Base-by-base conservation (phyloP, 106 monocot genomes). In the Dendrobium chrysotoxum region DNA sequence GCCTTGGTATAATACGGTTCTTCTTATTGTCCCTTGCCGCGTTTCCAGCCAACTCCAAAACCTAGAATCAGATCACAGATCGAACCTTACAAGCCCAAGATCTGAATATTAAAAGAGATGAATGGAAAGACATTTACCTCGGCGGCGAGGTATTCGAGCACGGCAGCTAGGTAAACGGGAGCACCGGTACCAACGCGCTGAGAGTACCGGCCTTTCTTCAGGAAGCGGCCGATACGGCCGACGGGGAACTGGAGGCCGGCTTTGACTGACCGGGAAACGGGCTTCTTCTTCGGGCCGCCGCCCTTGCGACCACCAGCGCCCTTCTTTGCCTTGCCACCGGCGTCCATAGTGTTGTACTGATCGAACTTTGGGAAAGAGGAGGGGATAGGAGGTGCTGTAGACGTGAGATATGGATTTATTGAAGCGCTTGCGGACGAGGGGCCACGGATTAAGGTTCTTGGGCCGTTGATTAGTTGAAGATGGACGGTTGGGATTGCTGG, bases 111-210 rank as follows among this genome's bases (percentile, higher is more conserved):
- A 81, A 40, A 41, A 6, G 1, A 7, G 40, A 9, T 40, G 40
- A 31, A 31, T 18, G 8, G 73, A 45, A 28, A 41, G 17, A 28
- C 10, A 5, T 6, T n/a, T 5, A 91, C 92, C 90, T 92, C 92
- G 28, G 89, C 90, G 45, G 90, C 87, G 39, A 90, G 89, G 79
- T 95, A 92, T 68, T 95, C 95, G 47, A 95, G 92, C 28, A 95
- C 92, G 80, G 95, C 90, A 45, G 92, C 92, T 42, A 92, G 92
- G 83, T 89, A 92, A 55, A 92, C 89, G 42, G 92, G 92, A 30
- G 91, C 91, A 28, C 89, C 91, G 45, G 81, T 87, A 35, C 91
- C 91, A 30, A 91, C 85, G 45, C 89, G 91, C 77, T 89, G 81
- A 18, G 88, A 68, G 72, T 91, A 91, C 7, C 91, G 91, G 47